Percentiles rank a stretch among this genome's conserved stretches.
Conservation (phyloP, 2,329 filamentous ascomycete species). For the Lecanicillium sp. region DNA sequence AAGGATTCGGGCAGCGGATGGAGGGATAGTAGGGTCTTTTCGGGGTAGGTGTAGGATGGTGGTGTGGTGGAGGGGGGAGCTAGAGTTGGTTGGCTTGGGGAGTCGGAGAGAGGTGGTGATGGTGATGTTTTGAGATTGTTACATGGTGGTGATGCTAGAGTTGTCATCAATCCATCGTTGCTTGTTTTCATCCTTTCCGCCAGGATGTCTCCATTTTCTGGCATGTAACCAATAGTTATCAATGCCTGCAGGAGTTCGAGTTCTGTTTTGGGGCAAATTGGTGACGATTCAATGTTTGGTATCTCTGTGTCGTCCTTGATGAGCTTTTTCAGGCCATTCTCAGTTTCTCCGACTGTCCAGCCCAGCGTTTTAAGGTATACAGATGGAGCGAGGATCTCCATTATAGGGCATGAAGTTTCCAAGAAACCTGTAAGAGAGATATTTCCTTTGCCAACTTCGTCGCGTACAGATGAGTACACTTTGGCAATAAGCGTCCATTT, state of each 20-base stretch:
- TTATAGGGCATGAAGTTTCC: conserved; percentile 32
- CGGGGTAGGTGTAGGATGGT: neutral
- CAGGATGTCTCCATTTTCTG: neutral
- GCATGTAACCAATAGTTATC: neutral
- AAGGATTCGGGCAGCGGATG: too few relatives aligned
- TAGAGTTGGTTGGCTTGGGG: too few relatives aligned
- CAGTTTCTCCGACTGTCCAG: conserved; percentile 31
- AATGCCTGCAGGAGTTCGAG: conserved; percentile 16
- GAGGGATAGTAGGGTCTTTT: neutral
- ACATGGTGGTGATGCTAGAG: too few relatives aligned
- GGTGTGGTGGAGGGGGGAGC: too few relatives aligned
- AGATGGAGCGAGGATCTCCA: conserved; percentile 36
- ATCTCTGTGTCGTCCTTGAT: conserved; percentile 10
- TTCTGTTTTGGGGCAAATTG: conserved; percentile 18
- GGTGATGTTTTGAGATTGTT: too few relatives aligned
- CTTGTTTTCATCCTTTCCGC: too few relatives aligned
- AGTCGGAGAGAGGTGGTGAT: too few relatives aligned
- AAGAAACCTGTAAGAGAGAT: conserved; percentile 41
- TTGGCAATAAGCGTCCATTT: conserved; percentile 47
- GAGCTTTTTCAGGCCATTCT: conserved; percentile 14
- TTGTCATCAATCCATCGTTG: too few relatives aligned
- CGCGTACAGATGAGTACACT: conserved; percentile 46
- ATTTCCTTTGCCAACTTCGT: conserved; percentile 37
- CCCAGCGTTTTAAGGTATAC: conserved; percentile 38
- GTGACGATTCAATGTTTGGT: neutral